Base-by-base conservation (phyloP, 176 grass and related monocot species). In the Eremochloa ophiuroides region DNA sequence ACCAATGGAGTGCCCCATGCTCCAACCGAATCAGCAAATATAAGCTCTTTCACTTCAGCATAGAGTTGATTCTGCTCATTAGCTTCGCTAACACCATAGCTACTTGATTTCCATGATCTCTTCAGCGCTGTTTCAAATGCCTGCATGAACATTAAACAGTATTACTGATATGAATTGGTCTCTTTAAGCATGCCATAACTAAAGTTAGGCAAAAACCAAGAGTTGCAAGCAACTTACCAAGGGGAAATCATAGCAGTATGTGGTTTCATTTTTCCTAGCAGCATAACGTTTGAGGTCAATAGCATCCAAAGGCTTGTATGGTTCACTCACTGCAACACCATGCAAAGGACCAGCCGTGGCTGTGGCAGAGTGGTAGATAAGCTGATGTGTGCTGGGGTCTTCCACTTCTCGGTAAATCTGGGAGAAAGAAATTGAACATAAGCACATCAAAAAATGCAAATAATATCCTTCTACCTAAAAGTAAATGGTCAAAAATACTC, bases 241-340 rank as follows among this genome's bases (percentile, higher is more conserved):
- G 53, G 96, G 93, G 64, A 99, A 99, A 83, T 99, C 96, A 65
- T 99, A 99, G 76, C 96, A 99, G 76, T 99, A 99, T 11, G 96
- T 99, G 14, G 96, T 99, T 92, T 82, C 94, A 61, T 82, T 93
- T 55, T 95, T 99, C 86, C 96, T 95, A 73, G 96, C 91, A 27
- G 84, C 37, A 14, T 91, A 89, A 74, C 96, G 96, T 53, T 91
- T 99, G 73, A 87, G 72, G 80, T 93, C 96, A 86, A 99, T 93
- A 73, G 62, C 64, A 84, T 86, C 86, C 76, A 99, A 86, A 74
- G 91, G 88, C 69, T 82, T 83, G 81, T 99, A 93, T 64, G 75
- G 91, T 89, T 72, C 91, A 80, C 72, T 78, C 80, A 99, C 78
- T 56, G 82, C 88, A 75, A 93, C 29, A 17, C 96, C 90, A 83